Evolutionary conservation across 352 stramenopile genomes (phyloP).

Genomic region (Bremia lactucae): DNA sequence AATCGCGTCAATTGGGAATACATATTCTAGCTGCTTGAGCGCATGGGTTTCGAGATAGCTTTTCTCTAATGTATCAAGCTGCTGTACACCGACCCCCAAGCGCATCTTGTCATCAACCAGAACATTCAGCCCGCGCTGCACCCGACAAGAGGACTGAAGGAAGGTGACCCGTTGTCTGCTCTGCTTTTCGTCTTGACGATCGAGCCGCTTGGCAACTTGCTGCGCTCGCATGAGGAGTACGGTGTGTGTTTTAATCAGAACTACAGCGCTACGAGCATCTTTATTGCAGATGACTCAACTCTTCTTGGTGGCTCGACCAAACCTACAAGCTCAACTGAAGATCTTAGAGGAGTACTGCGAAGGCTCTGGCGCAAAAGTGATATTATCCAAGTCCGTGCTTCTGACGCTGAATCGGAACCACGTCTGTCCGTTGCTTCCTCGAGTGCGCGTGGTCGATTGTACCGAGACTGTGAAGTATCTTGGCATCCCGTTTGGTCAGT

Average conservation of each 20-base stretch:
- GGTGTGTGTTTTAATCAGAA: too few relatives aligned
- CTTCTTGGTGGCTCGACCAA: not conserved
- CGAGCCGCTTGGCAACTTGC: too few relatives aligned
- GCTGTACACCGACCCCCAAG: not conserved
- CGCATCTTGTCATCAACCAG: not conserved
- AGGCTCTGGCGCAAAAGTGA: not conserved
- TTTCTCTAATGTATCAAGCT: not conserved
- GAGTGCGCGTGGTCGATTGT: not conserved
- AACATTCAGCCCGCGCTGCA: not conserved
- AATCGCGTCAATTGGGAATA: not conserved
- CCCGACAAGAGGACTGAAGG: not conserved
- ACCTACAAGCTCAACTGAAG: not conserved
- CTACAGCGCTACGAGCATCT: too few relatives aligned
- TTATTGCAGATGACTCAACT: too few relatives aligned
- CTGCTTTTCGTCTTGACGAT: too few relatives aligned
- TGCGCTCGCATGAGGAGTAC: too few relatives aligned
- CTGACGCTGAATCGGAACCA: not conserved
- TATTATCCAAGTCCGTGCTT: not conserved
- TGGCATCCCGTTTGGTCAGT: not conserved
- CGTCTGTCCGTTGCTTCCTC: not conserved
- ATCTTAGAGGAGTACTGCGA: not conserved
- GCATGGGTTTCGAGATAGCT: not conserved
- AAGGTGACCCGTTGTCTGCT: not conserved
- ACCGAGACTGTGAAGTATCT: not conserved
- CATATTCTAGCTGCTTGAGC: not conserved